These are phyloP conservation scores for Lipomyces oligophaga DNA, from an alignment of 805 yeast species.

Conservation along the genomic window DNA sequence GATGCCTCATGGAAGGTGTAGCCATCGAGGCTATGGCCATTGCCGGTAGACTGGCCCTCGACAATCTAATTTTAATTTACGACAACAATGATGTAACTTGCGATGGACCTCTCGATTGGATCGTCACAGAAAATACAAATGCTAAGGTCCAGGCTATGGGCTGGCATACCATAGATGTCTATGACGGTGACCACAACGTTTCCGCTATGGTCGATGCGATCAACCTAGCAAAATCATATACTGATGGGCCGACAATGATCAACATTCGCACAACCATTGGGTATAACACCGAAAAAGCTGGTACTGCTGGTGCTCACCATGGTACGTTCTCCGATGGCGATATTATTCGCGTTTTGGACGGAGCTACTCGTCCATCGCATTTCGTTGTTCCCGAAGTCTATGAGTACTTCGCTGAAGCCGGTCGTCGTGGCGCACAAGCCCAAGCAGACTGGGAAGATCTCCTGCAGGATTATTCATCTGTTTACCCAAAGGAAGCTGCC, in stretches of 20 bases:
- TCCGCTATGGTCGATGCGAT: constrained; percentile 38
- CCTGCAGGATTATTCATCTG: constrained; percentile 29
- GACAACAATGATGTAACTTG: constrained; percentile 42
- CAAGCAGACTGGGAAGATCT: constrained; percentile 34
- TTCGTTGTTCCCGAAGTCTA: constrained; percentile 35
- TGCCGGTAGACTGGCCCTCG: constrained; percentile 41
- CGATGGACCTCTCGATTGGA: constrained; percentile 41
- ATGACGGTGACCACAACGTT: constrained; percentile 38
- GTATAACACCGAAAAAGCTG: constrained; percentile 36
- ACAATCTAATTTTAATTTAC: constrained; percentile 39
- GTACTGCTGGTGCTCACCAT: constrained; percentile 39
- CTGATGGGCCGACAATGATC: constrained; percentile 39
- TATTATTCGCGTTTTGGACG: constrained; percentile 14
- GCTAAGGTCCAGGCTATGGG: constrained; percentile 39
- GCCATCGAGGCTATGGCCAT: constrained; percentile 41
- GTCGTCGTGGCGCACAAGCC: constrained; percentile 31
- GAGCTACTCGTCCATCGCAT: constrained; percentile 26
- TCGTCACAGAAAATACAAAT: constrained; percentile 38
- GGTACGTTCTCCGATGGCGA: constrained; percentile 40
- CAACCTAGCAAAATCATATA: constrained; percentile 36
- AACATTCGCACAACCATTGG: constrained; percentile 41
- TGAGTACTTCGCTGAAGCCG: constrained; percentile 35
- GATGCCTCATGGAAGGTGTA: constrained; percentile 44
- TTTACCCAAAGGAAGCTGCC: constrained; percentile 35
- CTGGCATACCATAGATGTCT: constrained; percentile 40